phyloP scores from a whole-genome alignment of 2,329 filamentous ascomycete species.

The Aureobasidium sp. region DNA sequence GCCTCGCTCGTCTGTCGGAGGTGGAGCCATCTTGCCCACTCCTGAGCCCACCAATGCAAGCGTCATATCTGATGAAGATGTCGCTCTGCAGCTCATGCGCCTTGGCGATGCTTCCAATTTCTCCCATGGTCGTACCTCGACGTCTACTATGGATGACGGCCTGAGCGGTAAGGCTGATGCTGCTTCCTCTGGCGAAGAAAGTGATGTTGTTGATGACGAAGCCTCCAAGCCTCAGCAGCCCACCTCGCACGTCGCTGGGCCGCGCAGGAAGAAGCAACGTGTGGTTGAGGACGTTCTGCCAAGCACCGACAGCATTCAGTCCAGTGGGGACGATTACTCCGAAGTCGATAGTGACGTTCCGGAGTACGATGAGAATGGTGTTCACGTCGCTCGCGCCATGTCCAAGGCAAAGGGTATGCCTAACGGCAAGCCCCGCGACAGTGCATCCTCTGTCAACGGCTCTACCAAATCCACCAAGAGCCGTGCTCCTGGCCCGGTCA shows the following conservation, averaged over 20 bases:
- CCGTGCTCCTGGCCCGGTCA: slow-evolving; percentile 32
- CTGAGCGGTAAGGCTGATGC: slow-evolving; percentile 83
- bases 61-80: slow-evolving; percentile 96
- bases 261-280: slow-evolving; percentile 29
- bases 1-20: slow-evolving; percentile 37
- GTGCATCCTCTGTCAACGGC: slow-evolving; percentile 22
- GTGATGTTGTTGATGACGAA: slow-evolving; percentile 62
- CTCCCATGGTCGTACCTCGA: slow-evolving; percentile 80
- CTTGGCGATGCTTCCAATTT: slow-evolving; percentile 90
- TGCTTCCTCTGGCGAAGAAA: slow-evolving; percentile 61
- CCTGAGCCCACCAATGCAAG: slow-evolving; percentile 96
- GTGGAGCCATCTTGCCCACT: slow-evolving; percentile 63
- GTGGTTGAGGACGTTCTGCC: slow-evolving; percentile 41
- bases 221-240: slow-evolving; percentile 28
- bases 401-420: slow-evolving; percentile 36
- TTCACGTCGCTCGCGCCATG: slow-evolving; percentile 25
- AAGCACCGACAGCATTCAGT: slow-evolving; percentile 49
- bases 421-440: slow-evolving; percentile 25
- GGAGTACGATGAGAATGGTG: slow-evolving; percentile 17
- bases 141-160: slow-evolving; percentile 86
- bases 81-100: slow-evolving; percentile 92
- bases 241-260: slow-evolving; percentile 22
- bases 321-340: slow-evolving; percentile 53
- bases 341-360: slow-evolving; percentile 46
- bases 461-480: slow-evolving; percentile 33